phyloP scores from a whole-genome alignment of 176 grass and related monocot genomes.

The Chrysopogon serrulatus region DNA sequence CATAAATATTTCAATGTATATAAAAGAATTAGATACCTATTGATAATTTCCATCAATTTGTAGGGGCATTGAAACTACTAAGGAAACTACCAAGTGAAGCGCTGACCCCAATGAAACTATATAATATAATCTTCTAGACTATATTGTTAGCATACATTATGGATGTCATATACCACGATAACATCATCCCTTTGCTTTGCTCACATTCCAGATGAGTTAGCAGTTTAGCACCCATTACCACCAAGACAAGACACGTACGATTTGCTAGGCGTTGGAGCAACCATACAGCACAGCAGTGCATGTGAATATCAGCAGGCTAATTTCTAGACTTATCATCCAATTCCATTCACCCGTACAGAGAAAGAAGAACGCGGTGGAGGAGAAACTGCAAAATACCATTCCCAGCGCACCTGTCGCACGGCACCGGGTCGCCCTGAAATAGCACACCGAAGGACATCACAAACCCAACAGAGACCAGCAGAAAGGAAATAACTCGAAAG shows the following conservation, averaged over 20 bases:
- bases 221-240: not conserved
- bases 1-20: not conserved
- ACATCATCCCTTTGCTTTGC: not conserved
- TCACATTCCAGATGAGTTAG: not conserved
- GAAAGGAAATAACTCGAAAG: not conserved
- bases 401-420: conserved; percentile 77
- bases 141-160: not conserved
- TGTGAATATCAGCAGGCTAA: not conserved
- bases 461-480: not conserved
- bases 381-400: conserved; percentile 34
- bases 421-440: conserved; percentile 63
- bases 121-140: not conserved
- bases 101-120: not conserved
- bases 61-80: not conserved
- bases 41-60: not conserved
- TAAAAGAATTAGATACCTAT: not conserved
- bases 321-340: not conserved
- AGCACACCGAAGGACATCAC: conserved; percentile 15
- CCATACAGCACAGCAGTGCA: not conserved
- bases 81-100: not conserved
- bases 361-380: not conserved
- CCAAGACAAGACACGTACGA: not conserved
- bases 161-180: not conserved
- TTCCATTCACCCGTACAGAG: not conserved
- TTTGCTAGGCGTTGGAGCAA: not conserved